A percentile compares a stretch with the other conserved stretches of the same genome.
Conservation (phyloP, 2,329 filamentous ascomycete genomes). For the Exophiala mesophila region DNA sequence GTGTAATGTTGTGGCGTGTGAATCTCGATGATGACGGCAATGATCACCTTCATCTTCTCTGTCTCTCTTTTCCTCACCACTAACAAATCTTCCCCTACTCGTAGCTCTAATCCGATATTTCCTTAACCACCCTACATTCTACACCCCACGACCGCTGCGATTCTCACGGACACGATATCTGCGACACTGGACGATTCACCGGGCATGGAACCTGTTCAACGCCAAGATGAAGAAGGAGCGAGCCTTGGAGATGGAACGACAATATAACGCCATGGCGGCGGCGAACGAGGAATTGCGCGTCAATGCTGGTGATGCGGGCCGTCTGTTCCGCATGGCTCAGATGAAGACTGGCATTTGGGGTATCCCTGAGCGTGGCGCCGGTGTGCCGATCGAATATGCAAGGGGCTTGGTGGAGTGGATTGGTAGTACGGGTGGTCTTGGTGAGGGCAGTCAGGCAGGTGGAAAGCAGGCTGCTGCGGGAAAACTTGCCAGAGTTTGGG, state of each 20-base stretch:
- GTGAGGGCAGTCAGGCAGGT: slow-evolving; percentile 56
- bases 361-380: slow-evolving; percentile 42
- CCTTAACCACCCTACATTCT: slow-evolving; percentile 61
- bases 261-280: slow-evolving; percentile 74
- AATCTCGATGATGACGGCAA: too few relatives aligned
- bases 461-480: slow-evolving; percentile 56
- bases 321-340: slow-evolving; percentile 81
- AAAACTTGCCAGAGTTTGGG: slow-evolving; percentile 68
- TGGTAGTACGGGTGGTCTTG: slow-evolving; percentile 32
- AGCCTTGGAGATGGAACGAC: slow-evolving; percentile 67
- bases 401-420: slow-evolving; percentile 38
- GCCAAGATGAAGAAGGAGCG: slow-evolving; percentile 61
- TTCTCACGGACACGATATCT: slow-evolving; percentile 83
- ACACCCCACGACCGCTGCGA: slow-evolving; percentile 65
- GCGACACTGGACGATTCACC: slow-evolving; percentile 98
- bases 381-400: slow-evolving; percentile 88
- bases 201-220: slow-evolving; percentile 81
- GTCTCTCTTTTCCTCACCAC: slow-evolving; percentile 17
- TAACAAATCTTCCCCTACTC: neutral
- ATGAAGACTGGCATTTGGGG: slow-evolving; percentile 81
- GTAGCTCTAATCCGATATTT: slow-evolving; percentile 64
- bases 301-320: slow-evolving; percentile 46
- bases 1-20: too few relatives aligned
- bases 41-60: slow-evolving; percentile 8
- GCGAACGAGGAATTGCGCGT: slow-evolving; percentile 79